Base-by-base conservation (phyloP, 202 grass and related monocot genomes). In the Musa balbisiana region DNA sequence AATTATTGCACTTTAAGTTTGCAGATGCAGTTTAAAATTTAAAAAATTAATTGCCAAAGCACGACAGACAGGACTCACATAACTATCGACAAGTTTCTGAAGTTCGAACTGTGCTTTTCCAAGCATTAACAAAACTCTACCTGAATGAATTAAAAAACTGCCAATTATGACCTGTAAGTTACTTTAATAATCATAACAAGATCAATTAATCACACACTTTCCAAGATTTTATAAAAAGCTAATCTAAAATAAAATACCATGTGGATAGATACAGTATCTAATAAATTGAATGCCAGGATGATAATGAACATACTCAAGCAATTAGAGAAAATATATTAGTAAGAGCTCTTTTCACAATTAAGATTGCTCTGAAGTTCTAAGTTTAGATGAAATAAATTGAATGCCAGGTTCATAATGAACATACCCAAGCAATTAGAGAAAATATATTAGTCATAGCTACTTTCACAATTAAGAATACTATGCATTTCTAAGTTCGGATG, bases 61-160 rank as follows among this genome's bases (percentile, higher is more conserved):
- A 72, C 68, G 73, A 63, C 1, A 92, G 79, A 24, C 50, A 68
- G 73, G 63, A 91, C 95, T 89, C 86, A 99, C 95, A 90, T 99
- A 99, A 81, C 89, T 90, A 90, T 99, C 82, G 58, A 99, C 81
- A 92, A 92, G 88, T 73, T 94, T 99, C 80, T 85, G 91, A 82
- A 99, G 95, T 83, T 99, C 83, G 90, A 99, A 94, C 64, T 99
- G 95, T 54, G 81, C 79, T 80, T 94, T 94, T 59, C 95, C 95
- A 19, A 99, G 87, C 89, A 94, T 85, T 83, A 91, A 83, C 78
- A 99, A 76, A 81, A 94, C 95, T 73, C 88, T 85, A 80, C 90
- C 95, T 99, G 83, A 27, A 83, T 69, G 69, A 54, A 83, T 71
- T 78, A 59, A 54, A 64, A 62, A 76, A 63, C 58, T 76, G 1